Evolutionary conservation across 176 grass and related monocot species (phyloP).

Genomic region (Oryza meyeriana): DNA sequence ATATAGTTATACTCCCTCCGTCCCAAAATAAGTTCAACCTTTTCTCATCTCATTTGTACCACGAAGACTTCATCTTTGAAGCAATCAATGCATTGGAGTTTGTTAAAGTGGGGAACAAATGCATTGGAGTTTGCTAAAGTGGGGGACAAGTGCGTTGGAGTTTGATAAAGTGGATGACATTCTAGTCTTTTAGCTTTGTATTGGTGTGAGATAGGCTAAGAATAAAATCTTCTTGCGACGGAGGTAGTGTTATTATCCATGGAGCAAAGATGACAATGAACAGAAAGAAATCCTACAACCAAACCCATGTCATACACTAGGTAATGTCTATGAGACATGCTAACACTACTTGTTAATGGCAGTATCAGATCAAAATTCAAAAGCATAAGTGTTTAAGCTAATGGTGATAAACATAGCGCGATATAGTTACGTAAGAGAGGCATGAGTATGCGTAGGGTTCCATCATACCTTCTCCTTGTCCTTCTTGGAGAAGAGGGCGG

Average conservation of each 20-base stretch:
- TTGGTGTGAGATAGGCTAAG: too few species aligned
- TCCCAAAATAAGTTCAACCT: too few species aligned
- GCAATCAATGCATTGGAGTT: too few species aligned
- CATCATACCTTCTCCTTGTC: constrained; percentile 95
- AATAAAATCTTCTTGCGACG: too few species aligned
- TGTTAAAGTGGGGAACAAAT: too few species aligned
- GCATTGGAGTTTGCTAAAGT: too few species aligned
- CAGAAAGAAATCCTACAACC: neutral
- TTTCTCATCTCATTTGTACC: too few species aligned
- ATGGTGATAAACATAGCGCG: neutral
- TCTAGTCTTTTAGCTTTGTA: too few species aligned
- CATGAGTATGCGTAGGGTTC: neutral
- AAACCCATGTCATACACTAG: neutral
- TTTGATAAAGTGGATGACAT: too few species aligned
- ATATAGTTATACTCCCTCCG: too few species aligned
- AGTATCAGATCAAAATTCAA: neutral
- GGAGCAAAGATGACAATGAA: neutral
- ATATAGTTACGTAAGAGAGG: neutral
- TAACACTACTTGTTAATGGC: neutral
- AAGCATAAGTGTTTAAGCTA: neutral
- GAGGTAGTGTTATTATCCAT: neutral
- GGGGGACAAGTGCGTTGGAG: too few species aligned
- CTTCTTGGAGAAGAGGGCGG: constrained; percentile 81
- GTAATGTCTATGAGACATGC: neutral
- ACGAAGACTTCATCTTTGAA: too few species aligned